Evolutionary conservation across 73 alveolate species (phyloP).

Genomic region (Loxodes magnus): DNA sequence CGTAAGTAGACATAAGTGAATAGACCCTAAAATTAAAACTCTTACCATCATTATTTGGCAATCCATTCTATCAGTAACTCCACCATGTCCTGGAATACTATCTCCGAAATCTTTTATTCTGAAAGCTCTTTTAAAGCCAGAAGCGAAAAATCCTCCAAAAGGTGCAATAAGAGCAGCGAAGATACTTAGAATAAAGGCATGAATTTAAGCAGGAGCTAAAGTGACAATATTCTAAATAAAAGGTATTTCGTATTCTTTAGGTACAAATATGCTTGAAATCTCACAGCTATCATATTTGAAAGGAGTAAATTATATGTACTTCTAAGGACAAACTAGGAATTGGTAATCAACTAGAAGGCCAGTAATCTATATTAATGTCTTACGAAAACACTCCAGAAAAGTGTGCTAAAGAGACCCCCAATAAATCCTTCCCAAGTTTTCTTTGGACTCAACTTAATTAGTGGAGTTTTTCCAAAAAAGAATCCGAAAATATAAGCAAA

Average conservation of each 20-base stretch:
- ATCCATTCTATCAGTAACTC: conserved; percentile 97
- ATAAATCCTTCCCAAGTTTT: conserved; percentile 98
- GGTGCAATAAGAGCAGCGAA: conserved; percentile 92
- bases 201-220: conserved; percentile 21
- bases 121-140: conserved; percentile 95
- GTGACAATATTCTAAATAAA: conserved; percentile 17
- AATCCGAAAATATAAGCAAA: conserved; percentile 86
- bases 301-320: conserved; percentile 39
- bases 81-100: conserved; percentile 99
- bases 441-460: conserved; percentile 88
- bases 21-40: no score
- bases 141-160: conserved; percentile 98
- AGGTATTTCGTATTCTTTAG: conserved; percentile 1
- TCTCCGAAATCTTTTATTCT: conserved; percentile 95
- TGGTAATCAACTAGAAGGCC: conserved; percentile 23
- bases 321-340: conserved; percentile 63
- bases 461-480: conserved; percentile 78
- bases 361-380: conserved; percentile 16
- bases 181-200: conserved; percentile 68
- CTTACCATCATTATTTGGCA: conserved; percentile 89
- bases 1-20: no score
- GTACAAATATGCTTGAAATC: conserved; percentile 28
- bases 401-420: conserved; percentile 37
- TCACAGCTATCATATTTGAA: conserved; percentile 48
- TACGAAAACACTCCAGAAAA: conserved; percentile 10